Conservation (phyloP, 352 stramenopile genomes). For the Pythium diclinum region DNA sequence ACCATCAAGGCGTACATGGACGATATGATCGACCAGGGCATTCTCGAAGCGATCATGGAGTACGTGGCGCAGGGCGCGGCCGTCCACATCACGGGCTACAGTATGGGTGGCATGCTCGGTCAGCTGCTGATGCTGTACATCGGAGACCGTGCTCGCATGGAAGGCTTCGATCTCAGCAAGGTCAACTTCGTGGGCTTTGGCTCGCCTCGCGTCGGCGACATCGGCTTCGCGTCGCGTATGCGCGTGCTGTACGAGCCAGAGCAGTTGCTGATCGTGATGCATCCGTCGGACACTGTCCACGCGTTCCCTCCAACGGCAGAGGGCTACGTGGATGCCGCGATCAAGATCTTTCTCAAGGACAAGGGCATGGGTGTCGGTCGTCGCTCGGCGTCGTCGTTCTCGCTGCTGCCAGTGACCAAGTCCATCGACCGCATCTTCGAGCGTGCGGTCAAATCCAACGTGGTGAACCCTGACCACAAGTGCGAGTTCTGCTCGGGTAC, state of each 20-base stretch:
- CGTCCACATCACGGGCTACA: slow-evolving; percentile 83
- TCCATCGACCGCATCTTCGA: slow-evolving; percentile 78
- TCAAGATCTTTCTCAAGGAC: slow-evolving; percentile 85
- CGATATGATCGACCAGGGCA: slow-evolving; percentile 78
- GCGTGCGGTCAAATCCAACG: slow-evolving; percentile 48
- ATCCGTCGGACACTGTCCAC: slow-evolving; percentile 78
- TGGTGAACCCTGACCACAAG: slow-evolving; percentile 28
- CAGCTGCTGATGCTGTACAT: slow-evolving; percentile 80
- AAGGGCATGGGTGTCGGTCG: slow-evolving; percentile 62
- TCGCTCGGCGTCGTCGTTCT: slow-evolving; percentile 67
- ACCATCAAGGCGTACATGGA: slow-evolving; percentile 82
- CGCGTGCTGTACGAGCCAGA: slow-evolving; percentile 73
- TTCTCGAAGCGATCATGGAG: slow-evolving; percentile 69
- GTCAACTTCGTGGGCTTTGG: slow-evolving; percentile 86
- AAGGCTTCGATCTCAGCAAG: slow-evolving; percentile 66
- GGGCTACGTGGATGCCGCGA: slow-evolving; percentile 69
- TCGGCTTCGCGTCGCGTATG: slow-evolving; percentile 71
- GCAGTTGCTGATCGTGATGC: slow-evolving; percentile 83
- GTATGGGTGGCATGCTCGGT: slow-evolving; percentile 81
- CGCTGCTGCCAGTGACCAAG: slow-evolving; percentile 68
- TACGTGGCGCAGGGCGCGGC: slow-evolving; percentile 71
- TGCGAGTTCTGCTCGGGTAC: slow-evolving; percentile 67
- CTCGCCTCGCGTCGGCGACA: slow-evolving; percentile 71
- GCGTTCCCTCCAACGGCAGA: slow-evolving; percentile 80
- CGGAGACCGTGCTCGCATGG: slow-evolving; percentile 73